Evolutionary conservation across 495 filamentous ascomycete species (phyloP), one percentile per base, ranked within the genome.

Genomic region (Hypoxylon trugodes): DNA sequence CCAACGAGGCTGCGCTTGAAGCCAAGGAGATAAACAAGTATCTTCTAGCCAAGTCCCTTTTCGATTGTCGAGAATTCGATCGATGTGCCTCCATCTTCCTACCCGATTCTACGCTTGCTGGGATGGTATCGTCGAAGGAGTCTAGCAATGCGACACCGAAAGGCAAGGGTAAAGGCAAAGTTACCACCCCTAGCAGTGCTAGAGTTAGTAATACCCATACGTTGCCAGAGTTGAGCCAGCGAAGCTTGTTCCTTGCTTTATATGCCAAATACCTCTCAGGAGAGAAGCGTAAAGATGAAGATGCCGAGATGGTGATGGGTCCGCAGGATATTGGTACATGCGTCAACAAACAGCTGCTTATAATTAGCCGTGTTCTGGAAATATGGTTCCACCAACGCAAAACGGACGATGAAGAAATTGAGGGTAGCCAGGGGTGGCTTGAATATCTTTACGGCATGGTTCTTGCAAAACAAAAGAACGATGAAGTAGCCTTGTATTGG

Each of bases 251-350:
- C 69, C 81, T 99, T 30, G 88, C 92, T 0, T 79, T 98, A 10
- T 99, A 99, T 65, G 90, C 96, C 16, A 96, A 92, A 59, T 93
- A 90, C 68, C 83, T 99, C 50, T 88, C 94, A 1, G 96, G 96
- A 2, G 96, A 98, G 78, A 99, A 99, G 79, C 85, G 89, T 47
- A 96, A 91, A 73, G 89, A 97, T 71, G 96, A 99, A 69, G 96
- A 97, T 26, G 90, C 90, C 21, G 96, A 99, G 77, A 98, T 97
- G 92, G 90, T 99, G 5, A 82, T 99, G 73, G 96, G 96, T 0
- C 96, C 96, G 0, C 85, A 91, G 26, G 96, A 99, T 73, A 86
- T 90, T 12, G 93, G 92, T 0, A 83, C 85, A 38, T 90, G 91
- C 4, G 76, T 86, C 46, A 98, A 99, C 72, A 90, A 89, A 65